A percentile compares a stretch with the other conserved stretches of the same genome.
phyloP scores from a whole-genome alignment of 768 basidiomycete species.

The Kwoniella shandongensis region DNA sequence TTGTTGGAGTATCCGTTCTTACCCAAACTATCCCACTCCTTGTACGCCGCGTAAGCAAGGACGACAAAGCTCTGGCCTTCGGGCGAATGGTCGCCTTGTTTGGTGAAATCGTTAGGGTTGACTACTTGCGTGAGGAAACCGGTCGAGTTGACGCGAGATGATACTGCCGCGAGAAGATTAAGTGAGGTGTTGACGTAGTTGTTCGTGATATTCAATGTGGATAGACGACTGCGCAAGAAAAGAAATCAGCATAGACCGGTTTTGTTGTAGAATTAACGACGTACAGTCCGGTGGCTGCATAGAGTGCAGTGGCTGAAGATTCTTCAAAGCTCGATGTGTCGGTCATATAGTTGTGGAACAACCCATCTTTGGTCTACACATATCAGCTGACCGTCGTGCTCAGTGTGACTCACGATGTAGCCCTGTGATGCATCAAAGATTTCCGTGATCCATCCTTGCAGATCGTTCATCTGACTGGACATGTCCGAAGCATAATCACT shows the following conservation, averaged over 20 bases:
- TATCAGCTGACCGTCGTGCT: neutral
- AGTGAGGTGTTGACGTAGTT: conserved; percentile 48
- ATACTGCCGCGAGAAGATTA: conserved; percentile 51
- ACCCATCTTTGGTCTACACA: conserved; percentile 46
- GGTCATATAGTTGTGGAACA: conserved; percentile 55
- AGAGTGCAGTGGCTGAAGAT: conserved; percentile 52
- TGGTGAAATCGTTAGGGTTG: conserved; percentile 53
- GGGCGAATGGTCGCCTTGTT: conserved; percentile 46
- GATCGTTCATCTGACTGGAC: conserved; percentile 47
- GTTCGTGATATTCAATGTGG: conserved; percentile 49
- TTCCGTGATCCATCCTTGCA: conserved; percentile 54
- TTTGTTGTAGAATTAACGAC: neutral
- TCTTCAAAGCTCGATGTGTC: conserved; percentile 53
- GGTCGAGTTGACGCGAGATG: conserved; percentile 52
- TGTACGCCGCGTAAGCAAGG: conserved; percentile 48
- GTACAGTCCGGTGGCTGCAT: conserved; percentile 45
- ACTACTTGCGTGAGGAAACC: conserved; percentile 55
- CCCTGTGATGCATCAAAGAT: conserved; percentile 49
- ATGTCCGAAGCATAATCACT: conserved; percentile 46
- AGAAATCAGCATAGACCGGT: neutral
- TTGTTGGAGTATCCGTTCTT: conserved; percentile 11
- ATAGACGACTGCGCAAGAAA: conserved; percentile 51
- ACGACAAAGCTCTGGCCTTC: conserved; percentile 52
- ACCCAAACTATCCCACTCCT: conserved; percentile 40
- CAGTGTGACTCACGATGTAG: conserved; percentile 43